Evolutionary conservation across 495 filamentous ascomycete species (phyloP).

Genomic region (Penicillium cinerascens): DNA sequence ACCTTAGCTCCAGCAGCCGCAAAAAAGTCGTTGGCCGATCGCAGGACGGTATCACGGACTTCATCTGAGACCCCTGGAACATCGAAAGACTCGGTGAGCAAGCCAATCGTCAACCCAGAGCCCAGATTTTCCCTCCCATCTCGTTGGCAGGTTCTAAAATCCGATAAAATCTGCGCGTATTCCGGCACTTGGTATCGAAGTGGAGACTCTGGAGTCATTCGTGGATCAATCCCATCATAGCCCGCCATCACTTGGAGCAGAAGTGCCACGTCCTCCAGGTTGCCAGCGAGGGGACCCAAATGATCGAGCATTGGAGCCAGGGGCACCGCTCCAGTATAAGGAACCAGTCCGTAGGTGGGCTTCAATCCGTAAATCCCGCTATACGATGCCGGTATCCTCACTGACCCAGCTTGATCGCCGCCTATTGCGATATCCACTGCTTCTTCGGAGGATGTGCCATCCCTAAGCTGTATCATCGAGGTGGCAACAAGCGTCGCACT

Average conservation of each 20-base stretch:
- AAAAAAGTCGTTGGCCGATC: constrained; percentile 38
- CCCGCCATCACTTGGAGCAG: constrained; percentile 52
- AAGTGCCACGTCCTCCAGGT: constrained; percentile 47
- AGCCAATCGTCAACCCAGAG: too few species aligned
- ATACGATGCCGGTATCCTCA: constrained; percentile 50
- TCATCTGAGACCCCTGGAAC: too few species aligned
- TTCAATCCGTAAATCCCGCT: constrained; percentile 43
- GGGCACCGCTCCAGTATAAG: too few species aligned
- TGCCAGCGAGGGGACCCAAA: constrained; percentile 40
- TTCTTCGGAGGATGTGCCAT: constrained; percentile 18
- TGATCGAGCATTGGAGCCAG: too few species aligned
- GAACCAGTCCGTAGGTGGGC: constrained; percentile 48
- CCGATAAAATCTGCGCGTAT: too few species aligned
- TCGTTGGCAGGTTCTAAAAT: too few species aligned
- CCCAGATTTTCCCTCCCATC: too few species aligned
- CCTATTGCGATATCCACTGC: constrained; percentile 53
- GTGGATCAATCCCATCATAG: constrained; percentile 52
- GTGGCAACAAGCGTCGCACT: constrained; percentile 46
- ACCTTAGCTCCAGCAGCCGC: constrained; percentile 46
- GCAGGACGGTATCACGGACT: neutral
- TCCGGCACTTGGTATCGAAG: too few species aligned
- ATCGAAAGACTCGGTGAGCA: too few species aligned
- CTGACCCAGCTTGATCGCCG: constrained; percentile 54
- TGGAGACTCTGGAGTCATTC: constrained; percentile 41
- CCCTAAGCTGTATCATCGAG: constrained; percentile 32